These are phyloP conservation scores for Boletellus deceptivus DNA, from an alignment of 1,284 basidiomycete species.

Conservation along the genomic window DNA sequence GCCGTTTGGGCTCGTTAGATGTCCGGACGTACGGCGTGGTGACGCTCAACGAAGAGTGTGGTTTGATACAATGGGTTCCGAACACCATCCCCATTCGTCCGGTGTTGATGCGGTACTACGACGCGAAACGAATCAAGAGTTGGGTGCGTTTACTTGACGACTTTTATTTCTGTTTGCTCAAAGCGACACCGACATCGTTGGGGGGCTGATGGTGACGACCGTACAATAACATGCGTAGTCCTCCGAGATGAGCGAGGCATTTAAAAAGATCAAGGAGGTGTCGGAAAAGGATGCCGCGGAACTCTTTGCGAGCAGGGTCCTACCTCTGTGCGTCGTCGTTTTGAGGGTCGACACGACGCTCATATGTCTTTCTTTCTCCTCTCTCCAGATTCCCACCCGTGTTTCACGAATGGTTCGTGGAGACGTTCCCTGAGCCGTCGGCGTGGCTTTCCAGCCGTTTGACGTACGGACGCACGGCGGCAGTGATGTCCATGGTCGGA, in stretches of 20 bases:
- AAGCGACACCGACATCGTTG: neutral
- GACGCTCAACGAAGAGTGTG: slow-evolving; percentile 95
- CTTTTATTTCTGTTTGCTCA: neutral
- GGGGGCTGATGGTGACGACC: slow-evolving; percentile 4
- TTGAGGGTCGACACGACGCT: neutral
- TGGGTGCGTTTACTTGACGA: slow-evolving; percentile 51
- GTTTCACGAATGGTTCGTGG: slow-evolving; percentile 97
- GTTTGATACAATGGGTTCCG: slow-evolving; percentile 98
- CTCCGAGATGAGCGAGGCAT: slow-evolving; percentile 51
- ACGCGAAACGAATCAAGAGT: slow-evolving; percentile 52
- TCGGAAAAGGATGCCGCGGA: slow-evolving; percentile 53
- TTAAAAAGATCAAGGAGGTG: slow-evolving; percentile 56
- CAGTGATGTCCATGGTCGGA: slow-evolving; percentile 99
- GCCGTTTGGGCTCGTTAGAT: slow-evolving; percentile 46
- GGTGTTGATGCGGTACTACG: slow-evolving; percentile 77
- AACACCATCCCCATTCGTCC: slow-evolving; percentile 87
- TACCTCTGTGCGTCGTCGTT: slow-evolving; percentile 48
- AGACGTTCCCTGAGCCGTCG: slow-evolving; percentile 95
- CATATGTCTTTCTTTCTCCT: neutral
- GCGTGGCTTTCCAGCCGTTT: slow-evolving; percentile 91
- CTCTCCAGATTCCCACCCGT: slow-evolving; percentile 70
- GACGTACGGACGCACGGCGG: slow-evolving; percentile 85
- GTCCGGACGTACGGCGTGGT: slow-evolving; percentile 97
- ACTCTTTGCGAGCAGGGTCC: slow-evolving; percentile 61
- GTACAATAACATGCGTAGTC: slow-evolving; percentile 27